Evolutionary conservation across 176 grass and related monocot genomes (phyloP).

Genomic region (Eleusine coracana): DNA sequence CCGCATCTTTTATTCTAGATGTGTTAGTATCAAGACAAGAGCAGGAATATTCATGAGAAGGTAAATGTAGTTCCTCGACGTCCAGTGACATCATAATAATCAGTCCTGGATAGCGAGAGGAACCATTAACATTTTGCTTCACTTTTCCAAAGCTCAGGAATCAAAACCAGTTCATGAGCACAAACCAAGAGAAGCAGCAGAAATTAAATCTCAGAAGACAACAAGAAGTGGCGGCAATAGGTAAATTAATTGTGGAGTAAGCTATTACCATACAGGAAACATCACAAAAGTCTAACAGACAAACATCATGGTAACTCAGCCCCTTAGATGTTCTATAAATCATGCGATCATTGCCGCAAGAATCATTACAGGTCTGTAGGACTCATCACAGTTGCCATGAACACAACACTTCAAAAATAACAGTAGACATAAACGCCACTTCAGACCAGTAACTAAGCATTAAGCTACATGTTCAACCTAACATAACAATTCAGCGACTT

Average conservation of each 20-base stretch:
- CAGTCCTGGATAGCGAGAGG: constrained; percentile 70
- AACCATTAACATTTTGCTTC: constrained; percentile 53
- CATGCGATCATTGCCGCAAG: constrained; percentile 59
- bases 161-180: constrained; percentile 22
- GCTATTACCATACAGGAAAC: neutral
- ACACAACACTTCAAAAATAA: neutral
- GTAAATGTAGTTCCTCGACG: constrained; percentile 65
- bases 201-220: neutral
- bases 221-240: constrained; percentile 34
- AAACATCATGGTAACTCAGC: constrained; percentile 37
- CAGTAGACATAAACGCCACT: neutral
- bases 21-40: neutral
- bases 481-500: constrained; percentile 36
- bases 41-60: neutral
- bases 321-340: constrained; percentile 75
- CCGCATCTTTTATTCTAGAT: too few species aligned
- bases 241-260: constrained; percentile 2
- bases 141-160: constrained; percentile 45
- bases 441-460: too few species aligned
- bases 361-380: constrained; percentile 86
- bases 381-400: constrained; percentile 42
- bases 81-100: constrained; percentile 57
- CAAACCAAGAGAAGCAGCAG: constrained; percentile 45
- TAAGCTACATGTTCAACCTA: neutral
- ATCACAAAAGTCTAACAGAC: neutral